phyloP scores from a whole-genome alignment of 345 rosid genomes.

The Reutealis trisperma region DNA sequence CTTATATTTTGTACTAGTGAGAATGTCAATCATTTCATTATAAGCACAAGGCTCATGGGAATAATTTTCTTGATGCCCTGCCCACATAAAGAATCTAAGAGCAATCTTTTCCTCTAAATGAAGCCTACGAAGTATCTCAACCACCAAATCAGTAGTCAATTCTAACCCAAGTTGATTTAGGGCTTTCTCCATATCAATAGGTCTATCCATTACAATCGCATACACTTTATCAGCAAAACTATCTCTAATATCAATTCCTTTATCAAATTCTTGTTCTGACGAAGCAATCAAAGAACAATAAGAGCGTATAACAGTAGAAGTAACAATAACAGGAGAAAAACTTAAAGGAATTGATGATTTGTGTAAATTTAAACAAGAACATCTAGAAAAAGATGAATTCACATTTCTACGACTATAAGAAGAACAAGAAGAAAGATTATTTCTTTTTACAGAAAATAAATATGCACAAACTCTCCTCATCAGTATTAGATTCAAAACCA shows the following conservation, averaged over 20 bases:
- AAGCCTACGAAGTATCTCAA: constrained; percentile 63
- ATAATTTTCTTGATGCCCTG: constrained; percentile 57
- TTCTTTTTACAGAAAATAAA: constrained; percentile 9
- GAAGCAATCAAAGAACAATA: constrained; percentile 12
- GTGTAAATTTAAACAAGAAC: background rate
- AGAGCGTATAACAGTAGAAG: background rate
- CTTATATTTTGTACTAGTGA: constrained; percentile 82
- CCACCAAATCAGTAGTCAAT: constrained; percentile 61
- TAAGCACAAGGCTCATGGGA: constrained; percentile 62
- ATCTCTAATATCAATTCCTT: constrained; percentile 20
- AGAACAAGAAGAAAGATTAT: background rate
- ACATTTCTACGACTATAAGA: background rate
- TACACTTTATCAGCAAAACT: constrained; percentile 50
- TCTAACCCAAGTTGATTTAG: constrained; percentile 52
- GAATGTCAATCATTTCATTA: constrained; percentile 77
- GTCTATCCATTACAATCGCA: constrained; percentile 40
- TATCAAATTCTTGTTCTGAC: constrained; percentile 17
- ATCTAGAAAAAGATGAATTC: background rate
- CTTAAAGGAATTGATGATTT: background rate
- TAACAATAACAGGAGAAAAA: background rate
- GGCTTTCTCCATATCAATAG: constrained; percentile 53
- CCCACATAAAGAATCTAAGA: constrained; percentile 82
- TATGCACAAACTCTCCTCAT: constrained; percentile 10
- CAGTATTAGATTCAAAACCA: background rate
- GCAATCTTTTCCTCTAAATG: constrained; percentile 76